Evolutionary conservation across 1,284 basidiomycete species (phyloP), one percentile per base, ranked within the genome.

Genomic region (Spongiforma sp.): DNA sequence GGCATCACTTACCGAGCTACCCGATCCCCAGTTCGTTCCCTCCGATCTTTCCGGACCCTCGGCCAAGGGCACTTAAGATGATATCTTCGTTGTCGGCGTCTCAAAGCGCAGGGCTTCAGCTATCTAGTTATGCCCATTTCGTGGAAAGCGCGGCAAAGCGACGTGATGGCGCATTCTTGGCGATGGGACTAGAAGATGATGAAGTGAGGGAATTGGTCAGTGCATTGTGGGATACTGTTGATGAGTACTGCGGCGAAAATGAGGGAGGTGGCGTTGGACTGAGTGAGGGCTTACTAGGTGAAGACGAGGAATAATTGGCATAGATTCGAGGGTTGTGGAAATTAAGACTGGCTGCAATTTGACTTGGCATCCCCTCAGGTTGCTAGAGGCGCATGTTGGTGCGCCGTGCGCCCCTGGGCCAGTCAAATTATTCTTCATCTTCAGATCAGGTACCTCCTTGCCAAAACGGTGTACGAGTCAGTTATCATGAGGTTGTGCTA

Each of bases 11-110:
- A 19, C 71, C 76, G 41, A 71, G 79, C 26, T 87, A 83, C 69
- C 86, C 86, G 17, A 73, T 87, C 28, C 81, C 84, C 12, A 81
- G 79, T 53, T 86, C 86, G 15, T 86, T 86, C 69, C 84, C 83
- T 26, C 65, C 74, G 14, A 79, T 83, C 61, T 78, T 82, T 69
- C 69, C 65, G 43, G 61, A 54, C 5, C 15, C 61, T 32, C 67
- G 66, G 41, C 69, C 73, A 9, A 68, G 66, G 57, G 65, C 68
- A 55, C 65, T 74, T 48, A 66, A 74, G 58, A 59, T 74, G 58
- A 55, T 69, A 33, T 74, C 76, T 26, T 69, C 74, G 12, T 62
- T 73, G 30, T 67, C 62, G 57, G 73, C 68, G 57, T 71, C 75
- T 30, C 62, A 77, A 63, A 57, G 72, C 62, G 80, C 77, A 24